phyloP scores from a whole-genome alignment of 495 filamentous ascomycete species.

The Tuber melanosporum region DNA sequence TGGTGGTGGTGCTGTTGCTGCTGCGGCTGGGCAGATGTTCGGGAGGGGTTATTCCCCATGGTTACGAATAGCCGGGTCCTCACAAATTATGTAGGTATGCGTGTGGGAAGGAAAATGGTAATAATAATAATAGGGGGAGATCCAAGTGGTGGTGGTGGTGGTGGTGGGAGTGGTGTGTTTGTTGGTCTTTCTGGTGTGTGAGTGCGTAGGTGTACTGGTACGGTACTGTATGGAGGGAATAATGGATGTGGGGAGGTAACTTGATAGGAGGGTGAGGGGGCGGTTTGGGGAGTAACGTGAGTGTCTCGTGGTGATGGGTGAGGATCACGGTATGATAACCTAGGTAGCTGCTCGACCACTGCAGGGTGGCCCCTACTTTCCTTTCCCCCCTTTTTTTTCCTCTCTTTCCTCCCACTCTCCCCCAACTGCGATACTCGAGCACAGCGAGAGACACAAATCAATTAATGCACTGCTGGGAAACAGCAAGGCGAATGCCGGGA shows the following conservation, averaged over 20 bases:
- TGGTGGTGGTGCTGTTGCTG: constrained; percentile 25
- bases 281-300: background rate
- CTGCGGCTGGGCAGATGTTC: constrained; percentile 31
- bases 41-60: constrained; percentile 42
- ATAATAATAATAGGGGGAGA: background rate
- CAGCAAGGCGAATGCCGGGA: background rate
- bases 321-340: background rate
- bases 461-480: background rate
- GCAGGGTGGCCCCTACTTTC: background rate
- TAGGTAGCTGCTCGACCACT: background rate
- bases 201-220: background rate
- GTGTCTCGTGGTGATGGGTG: background rate
- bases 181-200: background rate
- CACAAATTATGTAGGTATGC: constrained; percentile 2
- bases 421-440: background rate
- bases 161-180: background rate
- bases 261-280: background rate
- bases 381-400: background rate
- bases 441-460: background rate
- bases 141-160: background rate
- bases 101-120: background rate
- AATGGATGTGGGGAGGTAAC: constrained; percentile 2
- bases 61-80: constrained; percentile 17
- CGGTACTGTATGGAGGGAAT: background rate
- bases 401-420: background rate